Conservation (phyloP, 768 basidiomycete genomes). For the Pholiota microspora region DNA sequence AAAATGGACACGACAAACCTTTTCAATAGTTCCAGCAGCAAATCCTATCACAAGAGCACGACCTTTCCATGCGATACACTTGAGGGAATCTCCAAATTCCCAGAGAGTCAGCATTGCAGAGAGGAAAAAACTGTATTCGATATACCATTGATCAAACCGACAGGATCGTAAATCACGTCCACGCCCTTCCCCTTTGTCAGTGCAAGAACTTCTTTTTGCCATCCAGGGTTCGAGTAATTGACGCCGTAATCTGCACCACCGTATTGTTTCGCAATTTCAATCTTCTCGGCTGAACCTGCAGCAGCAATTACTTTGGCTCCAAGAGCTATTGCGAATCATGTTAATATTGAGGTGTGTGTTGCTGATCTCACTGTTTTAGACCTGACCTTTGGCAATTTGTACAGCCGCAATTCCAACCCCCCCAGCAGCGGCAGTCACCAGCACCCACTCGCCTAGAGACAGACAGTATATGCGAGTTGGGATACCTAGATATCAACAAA, state of each 20-base stretch:
- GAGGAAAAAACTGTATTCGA: neutral
- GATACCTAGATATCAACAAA: no score
- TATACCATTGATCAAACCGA: conserved; percentile 71
- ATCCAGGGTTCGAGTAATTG: conserved; percentile 73
- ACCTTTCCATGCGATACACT: conserved; percentile 95
- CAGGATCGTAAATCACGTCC: conserved; percentile 85
- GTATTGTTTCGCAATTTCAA: conserved; percentile 68
- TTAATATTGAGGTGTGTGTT: no score
- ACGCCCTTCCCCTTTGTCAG: conserved; percentile 85
- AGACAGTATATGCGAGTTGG: neutral
- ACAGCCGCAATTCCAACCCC: conserved; percentile 92
- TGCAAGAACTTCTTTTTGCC: conserved; percentile 88
- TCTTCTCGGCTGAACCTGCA: conserved; percentile 75
- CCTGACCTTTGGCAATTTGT: conserved; percentile 85
- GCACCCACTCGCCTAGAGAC: conserved; percentile 77
- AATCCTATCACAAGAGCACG: conserved; percentile 93
- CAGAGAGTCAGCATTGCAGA: neutral
- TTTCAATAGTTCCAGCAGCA: conserved; percentile 81
- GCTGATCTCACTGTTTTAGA: neutral
- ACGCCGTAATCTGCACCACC: conserved; percentile 85
- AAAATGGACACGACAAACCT: conserved; percentile 38
- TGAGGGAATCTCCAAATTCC: conserved; percentile 62
- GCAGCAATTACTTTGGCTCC: conserved; percentile 96
- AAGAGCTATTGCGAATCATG: conserved; percentile 46
- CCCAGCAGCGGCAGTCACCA: conserved; percentile 94